Evolutionary conservation across 495 filamentous ascomycete species (phyloP).

Genomic region (Penicillium coprophilum): DNA sequence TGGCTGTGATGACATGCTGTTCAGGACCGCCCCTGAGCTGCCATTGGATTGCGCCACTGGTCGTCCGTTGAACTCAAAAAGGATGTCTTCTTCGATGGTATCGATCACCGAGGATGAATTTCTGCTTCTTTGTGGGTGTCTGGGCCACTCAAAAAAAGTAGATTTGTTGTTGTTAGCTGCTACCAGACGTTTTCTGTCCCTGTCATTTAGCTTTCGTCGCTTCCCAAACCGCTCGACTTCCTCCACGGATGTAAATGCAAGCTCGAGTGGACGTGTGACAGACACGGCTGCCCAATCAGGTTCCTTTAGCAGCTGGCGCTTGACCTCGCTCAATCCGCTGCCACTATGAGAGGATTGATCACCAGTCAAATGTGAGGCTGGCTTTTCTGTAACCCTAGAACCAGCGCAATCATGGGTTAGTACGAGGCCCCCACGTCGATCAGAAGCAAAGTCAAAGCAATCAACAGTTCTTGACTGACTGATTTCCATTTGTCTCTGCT

Average conservation of each 20-base stretch:
- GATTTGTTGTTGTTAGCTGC: slow-evolving; percentile 1
- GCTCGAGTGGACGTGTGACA: slow-evolving; percentile 33
- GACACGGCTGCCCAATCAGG: slow-evolving; percentile 40
- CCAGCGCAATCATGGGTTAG: slow-evolving; percentile 10
- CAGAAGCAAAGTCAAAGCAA: slow-evolving; percentile 2
- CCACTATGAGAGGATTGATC: neutral
- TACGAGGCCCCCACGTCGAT: neutral
- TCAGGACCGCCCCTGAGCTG: slow-evolving; percentile 4
- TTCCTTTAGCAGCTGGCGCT: slow-evolving; percentile 35
- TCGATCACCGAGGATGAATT: slow-evolving; percentile 12
- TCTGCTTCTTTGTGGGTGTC: neutral
- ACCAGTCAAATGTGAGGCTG: neutral
- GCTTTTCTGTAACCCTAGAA: slow-evolving; percentile 3
- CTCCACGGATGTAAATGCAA: slow-evolving; percentile 31
- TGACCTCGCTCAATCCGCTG: slow-evolving; percentile 26
- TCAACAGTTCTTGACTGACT: slow-evolving; percentile 21
- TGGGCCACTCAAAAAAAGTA: slow-evolving; percentile 5
- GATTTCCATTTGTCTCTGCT: slow-evolving; percentile 4
- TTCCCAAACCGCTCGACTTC: slow-evolving; percentile 39
- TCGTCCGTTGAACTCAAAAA: slow-evolving; percentile 32
- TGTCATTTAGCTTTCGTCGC: slow-evolving; percentile 38
- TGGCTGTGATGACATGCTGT: slow-evolving; percentile 33
- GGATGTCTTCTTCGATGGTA: slow-evolving; percentile 18
- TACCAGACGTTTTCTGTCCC: slow-evolving; percentile 31
- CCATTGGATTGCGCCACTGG: slow-evolving; percentile 9